Evolutionary conservation across 2,329 filamentous ascomycete genomes (phyloP).

Genomic region (Geosmithia putterillii): DNA sequence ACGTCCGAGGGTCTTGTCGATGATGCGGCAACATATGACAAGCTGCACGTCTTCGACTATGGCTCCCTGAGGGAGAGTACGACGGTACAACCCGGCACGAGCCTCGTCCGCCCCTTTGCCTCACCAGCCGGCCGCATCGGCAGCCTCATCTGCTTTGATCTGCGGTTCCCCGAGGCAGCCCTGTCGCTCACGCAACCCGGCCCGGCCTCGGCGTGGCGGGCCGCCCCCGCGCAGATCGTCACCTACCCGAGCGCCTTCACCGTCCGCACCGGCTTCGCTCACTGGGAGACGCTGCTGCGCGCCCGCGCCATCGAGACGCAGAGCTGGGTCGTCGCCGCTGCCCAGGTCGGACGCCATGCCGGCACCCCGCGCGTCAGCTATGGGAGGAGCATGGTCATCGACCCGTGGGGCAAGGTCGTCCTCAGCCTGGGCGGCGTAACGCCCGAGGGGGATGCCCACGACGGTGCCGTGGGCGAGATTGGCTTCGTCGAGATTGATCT

Average conservation of each 20-base stretch:
- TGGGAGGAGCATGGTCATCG: conserved; percentile 74
- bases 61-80: conserved; percentile 33
- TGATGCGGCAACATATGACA: conserved; percentile 53
- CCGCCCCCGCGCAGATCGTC: conserved; percentile 53
- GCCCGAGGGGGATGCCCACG: conserved; percentile 21
- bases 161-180: conserved; percentile 70
- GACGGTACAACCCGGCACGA: conserved; percentile 55
- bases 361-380: conserved; percentile 63
- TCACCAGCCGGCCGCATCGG: conserved; percentile 65
- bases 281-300: conserved; percentile 73
- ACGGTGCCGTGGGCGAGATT: conserved; percentile 30
- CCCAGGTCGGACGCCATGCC: conserved; percentile 63
- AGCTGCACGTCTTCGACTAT: conserved; percentile 81
- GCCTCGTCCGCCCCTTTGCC: conserved; percentile 58
- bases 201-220: conserved; percentile 14
- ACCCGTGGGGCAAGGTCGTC: conserved; percentile 73
- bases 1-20: conserved; percentile 26
- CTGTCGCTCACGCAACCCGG: conserved; percentile 45
- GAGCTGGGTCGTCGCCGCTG: conserved; percentile 75
- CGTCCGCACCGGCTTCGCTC: conserved; percentile 67
- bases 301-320: conserved; percentile 83
- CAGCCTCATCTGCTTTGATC: conserved; percentile 78
- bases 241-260: conserved; percentile 89
- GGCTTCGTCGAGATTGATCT: conserved; percentile 44
- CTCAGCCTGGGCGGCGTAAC: conserved; percentile 46